phyloP scores from a whole-genome alignment of 495 filamentous ascomycete species.

The Podospora pseudopauciseta region DNA sequence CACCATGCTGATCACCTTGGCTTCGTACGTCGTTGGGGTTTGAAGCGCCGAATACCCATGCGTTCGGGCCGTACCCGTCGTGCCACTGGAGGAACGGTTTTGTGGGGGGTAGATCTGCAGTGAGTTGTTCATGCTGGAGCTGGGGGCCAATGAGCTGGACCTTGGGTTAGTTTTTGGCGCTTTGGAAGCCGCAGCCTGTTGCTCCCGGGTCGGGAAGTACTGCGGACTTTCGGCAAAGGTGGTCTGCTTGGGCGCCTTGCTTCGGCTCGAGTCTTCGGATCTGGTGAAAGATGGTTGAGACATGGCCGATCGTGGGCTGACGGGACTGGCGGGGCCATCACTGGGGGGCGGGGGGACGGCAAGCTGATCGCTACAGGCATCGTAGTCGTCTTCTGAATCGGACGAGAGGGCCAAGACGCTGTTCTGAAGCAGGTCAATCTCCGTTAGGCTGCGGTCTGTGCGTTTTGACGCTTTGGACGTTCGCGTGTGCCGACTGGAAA shows the following conservation, averaged over 20 bases:
- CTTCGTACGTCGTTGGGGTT: not conserved
- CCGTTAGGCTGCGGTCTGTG: slow-evolving; percentile 38
- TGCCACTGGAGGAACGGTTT: slow-evolving; percentile 17
- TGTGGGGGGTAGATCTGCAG: slow-evolving; percentile 3
- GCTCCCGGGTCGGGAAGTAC: slow-evolving; percentile 15
- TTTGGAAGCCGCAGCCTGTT: slow-evolving; percentile 11
- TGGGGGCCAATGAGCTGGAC: slow-evolving; percentile 22
- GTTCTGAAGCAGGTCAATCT: slow-evolving; percentile 45
- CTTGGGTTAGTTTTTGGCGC: slow-evolving; percentile 9
- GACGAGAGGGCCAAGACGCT: slow-evolving; percentile 48
- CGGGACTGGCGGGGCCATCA: slow-evolving; percentile 31
- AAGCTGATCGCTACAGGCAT: slow-evolving; percentile 27
- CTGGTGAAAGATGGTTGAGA: slow-evolving; percentile 18
- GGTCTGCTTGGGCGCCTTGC: slow-evolving; percentile 25
- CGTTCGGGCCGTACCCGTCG: slow-evolving; percentile 17
- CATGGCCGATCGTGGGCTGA: slow-evolving; percentile 28
- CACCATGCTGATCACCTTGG: slow-evolving; percentile 20
- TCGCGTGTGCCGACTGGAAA: slow-evolving; percentile 49
- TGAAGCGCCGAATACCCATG: not conserved
- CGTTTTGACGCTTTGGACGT: slow-evolving; percentile 49
- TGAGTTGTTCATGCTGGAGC: slow-evolving; percentile 9
- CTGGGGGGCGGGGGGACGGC: slow-evolving; percentile 24
- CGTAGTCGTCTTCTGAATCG: slow-evolving; percentile 43
- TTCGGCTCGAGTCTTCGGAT: slow-evolving; percentile 18
- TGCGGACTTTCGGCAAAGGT: slow-evolving; percentile 26